phyloP scores from a whole-genome alignment of 2,329 filamentous ascomycete species.

The Verruconis gallopava region DNA sequence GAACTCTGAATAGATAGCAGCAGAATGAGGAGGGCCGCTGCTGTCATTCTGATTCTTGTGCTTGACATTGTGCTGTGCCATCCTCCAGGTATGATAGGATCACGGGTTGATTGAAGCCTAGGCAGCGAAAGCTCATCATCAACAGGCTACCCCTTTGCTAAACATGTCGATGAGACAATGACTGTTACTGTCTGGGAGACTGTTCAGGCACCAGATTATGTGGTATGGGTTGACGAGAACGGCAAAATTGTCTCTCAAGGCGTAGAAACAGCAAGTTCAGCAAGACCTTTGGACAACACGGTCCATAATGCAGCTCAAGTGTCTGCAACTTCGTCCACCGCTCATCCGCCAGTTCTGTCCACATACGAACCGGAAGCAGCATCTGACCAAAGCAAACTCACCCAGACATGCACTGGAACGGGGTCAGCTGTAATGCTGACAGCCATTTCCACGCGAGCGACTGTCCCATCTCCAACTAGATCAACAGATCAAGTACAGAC shows the following conservation, averaged over 20 bases:
- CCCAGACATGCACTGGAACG: too few relatives aligned
- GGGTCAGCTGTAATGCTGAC: too few relatives aligned
- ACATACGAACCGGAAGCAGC: neutral
- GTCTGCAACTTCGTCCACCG: constrained; percentile 8
- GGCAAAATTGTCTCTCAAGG: constrained; percentile 35
- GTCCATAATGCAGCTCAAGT: constrained; percentile 9
- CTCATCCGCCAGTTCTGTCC: neutral
- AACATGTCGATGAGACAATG: neutral
- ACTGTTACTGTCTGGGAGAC: constrained; percentile 16
- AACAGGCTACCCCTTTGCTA: too few relatives aligned
- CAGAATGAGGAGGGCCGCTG: too few relatives aligned
- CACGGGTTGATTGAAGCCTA: constrained; percentile 1
- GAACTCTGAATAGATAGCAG: too few relatives aligned
- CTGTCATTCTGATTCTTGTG: too few relatives aligned
- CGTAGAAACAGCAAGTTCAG: constrained; percentile 7
- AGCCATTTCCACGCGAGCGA: too few relatives aligned
- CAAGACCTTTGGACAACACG: constrained; percentile 8
- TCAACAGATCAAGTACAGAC: constrained; percentile 8
- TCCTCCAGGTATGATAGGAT: too few relatives aligned
- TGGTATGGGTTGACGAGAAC: constrained; percentile 48
- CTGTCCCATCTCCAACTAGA: constrained; percentile 12
- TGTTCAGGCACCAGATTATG: constrained; percentile 34
- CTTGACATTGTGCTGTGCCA: too few relatives aligned
- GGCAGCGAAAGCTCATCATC: neutral
- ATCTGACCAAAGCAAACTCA: neutral